phyloP scores from a whole-genome alignment of 768 basidiomycete species.

The Amanita pallidorosea region DNA sequence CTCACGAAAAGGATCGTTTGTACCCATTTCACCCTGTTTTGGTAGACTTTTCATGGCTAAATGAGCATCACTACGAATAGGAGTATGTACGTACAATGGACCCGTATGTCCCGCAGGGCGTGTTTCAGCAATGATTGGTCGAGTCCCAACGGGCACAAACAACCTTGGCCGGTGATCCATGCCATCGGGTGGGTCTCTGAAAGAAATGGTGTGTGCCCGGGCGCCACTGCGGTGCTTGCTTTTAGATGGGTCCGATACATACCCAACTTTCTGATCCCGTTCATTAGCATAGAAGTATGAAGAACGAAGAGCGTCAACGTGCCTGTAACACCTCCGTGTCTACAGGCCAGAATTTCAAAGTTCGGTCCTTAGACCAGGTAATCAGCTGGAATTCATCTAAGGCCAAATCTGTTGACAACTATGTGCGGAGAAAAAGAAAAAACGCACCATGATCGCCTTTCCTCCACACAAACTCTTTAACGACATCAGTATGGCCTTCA shows the following conservation, averaged over 20 bases:
- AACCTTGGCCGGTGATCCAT: slow-evolving; percentile 29
- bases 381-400: slow-evolving; percentile 48
- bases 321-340: slow-evolving; percentile 62
- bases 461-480: slow-evolving; percentile 98
- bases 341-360: slow-evolving; percentile 86
- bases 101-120: slow-evolving; percentile 29
- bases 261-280: slow-evolving; percentile 38
- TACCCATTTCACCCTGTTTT: background rate
- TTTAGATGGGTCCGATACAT: slow-evolving; percentile 20
- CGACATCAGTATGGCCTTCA: slow-evolving; percentile 85
- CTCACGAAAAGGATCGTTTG: background rate
- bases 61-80: background rate
- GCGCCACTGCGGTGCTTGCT: slow-evolving; percentile 15
- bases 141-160: slow-evolving; percentile 58
- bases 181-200: slow-evolving; percentile 40
- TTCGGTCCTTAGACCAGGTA: slow-evolving; percentile 81
- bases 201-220: slow-evolving; percentile 26
- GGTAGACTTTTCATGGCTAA: background rate
- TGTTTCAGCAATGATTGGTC: slow-evolving; percentile 62
- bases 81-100: slow-evolving; percentile 4
- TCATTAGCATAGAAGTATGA: background rate
- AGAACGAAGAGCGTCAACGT: slow-evolving; percentile 5
- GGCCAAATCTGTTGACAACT: background rate
- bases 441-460: slow-evolving; percentile 44
- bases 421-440: background rate